Evolutionary conservation across 805 yeast genomes (phyloP).

Genomic region (Candida pseudofarinosa): DNA sequence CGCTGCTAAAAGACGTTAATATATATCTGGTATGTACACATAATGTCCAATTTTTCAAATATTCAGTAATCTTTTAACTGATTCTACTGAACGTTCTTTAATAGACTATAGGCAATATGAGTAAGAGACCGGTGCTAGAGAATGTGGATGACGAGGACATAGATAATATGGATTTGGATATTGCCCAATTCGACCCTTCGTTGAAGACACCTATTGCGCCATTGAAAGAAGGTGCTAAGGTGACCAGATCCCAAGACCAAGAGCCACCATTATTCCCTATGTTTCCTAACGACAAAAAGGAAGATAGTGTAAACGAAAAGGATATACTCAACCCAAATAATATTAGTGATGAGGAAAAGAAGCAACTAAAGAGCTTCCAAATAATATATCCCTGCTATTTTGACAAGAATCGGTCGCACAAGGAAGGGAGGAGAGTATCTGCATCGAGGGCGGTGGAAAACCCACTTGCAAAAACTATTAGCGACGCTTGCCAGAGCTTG

Average conservation of each 20-base stretch:
- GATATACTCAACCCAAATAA: conserved; percentile 28
- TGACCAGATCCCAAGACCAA: conserved; percentile 58
- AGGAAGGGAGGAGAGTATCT: conserved; percentile 81
- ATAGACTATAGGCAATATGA: conserved; percentile 11
- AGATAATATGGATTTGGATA: conserved; percentile 90
- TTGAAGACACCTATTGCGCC: conserved; percentile 71
- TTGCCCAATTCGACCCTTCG: conserved; percentile 79
- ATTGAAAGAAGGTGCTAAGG: conserved; percentile 49
- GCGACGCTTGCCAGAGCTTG: conserved; percentile 61
- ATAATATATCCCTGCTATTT: conserved; percentile 89
- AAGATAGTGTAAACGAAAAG: conserved; percentile 13
- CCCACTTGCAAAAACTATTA: conserved; percentile 80
- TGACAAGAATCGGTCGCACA: conserved; percentile 69
- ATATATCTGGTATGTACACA: neutral
- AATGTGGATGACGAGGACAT: conserved; percentile 81
- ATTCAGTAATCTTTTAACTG: neutral
- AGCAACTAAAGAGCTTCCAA: conserved; percentile 66
- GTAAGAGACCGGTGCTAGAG: conserved; percentile 64
- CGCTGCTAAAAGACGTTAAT: too few relatives aligned
- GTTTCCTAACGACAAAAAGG: conserved; percentile 16
- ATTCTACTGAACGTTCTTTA: neutral
- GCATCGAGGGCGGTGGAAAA: conserved; percentile 68
- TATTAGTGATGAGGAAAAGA: conserved; percentile 53
- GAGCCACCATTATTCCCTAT: conserved; percentile 26
- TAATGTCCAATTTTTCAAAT: neutral